phyloP scores from a whole-genome alignment of 495 filamentous ascomycete genomes.

The Neurospora sp. region DNA sequence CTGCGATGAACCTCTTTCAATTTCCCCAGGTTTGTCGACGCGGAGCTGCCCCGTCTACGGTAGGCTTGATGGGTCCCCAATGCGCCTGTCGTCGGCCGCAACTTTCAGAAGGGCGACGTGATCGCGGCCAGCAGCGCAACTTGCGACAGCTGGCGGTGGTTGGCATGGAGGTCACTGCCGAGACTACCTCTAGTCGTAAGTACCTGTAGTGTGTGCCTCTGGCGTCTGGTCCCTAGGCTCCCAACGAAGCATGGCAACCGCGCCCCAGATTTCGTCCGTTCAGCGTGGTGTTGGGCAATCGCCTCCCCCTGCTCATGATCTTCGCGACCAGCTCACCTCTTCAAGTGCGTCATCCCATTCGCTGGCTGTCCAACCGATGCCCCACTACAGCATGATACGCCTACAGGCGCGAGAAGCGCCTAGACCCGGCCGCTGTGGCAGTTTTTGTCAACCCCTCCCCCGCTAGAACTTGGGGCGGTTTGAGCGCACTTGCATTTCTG shows the following conservation, averaged over 20 bases:
- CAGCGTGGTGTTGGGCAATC: not conserved
- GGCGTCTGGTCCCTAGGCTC: not conserved
- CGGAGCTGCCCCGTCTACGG: not conserved
- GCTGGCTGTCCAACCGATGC: not conserved
- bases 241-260: not conserved
- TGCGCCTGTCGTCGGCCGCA: not conserved
- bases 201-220: no score
- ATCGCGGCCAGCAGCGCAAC: no score
- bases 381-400: not conserved
- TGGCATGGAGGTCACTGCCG: no score
- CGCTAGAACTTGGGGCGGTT: slow-evolving; percentile 10
- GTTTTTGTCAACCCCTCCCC: slow-evolving; percentile 22
- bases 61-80: not conserved
- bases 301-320: not conserved
- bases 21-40: not conserved
- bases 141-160: not conserved
- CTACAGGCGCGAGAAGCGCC: not conserved
- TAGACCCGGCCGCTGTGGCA: slow-evolving; percentile 1
- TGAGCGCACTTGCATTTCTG: not conserved
- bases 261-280: not conserved
- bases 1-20: not conserved
- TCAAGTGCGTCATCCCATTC: not conserved
- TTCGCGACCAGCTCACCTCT: not conserved
- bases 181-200: no score
- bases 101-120: not conserved